Conservation (phyloP, 495 filamentous ascomycete species). For the Aspergillus olivimuriae region DNA sequence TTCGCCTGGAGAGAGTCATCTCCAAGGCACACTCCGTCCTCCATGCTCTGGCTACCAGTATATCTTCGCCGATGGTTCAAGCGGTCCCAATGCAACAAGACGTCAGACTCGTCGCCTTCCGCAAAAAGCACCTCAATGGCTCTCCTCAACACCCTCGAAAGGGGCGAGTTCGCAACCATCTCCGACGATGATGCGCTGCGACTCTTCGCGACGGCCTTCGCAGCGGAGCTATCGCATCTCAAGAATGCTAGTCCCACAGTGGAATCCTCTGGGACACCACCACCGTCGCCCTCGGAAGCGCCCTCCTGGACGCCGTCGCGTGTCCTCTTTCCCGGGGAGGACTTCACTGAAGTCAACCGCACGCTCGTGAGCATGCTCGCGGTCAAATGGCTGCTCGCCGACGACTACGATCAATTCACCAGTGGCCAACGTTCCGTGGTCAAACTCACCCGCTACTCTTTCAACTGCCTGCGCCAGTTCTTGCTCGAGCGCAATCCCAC, state of each 20-base stretch:
- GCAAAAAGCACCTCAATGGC: background rate
- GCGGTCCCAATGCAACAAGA: no score
- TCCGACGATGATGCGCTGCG: background rate
- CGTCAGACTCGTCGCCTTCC: no score
- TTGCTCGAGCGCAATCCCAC: background rate
- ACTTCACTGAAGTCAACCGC: conserved; percentile 32
- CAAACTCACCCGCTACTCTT: conserved; percentile 4
- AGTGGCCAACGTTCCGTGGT: conserved; percentile 11
- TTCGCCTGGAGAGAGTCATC: no score
- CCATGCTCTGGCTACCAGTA: no score
- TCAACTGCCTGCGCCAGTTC: conserved; percentile 2
- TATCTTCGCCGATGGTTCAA: no score
- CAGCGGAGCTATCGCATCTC: background rate
- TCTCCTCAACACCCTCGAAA: background rate
- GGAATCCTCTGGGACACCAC: background rate
- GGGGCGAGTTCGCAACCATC: background rate
- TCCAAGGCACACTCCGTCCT: no score
- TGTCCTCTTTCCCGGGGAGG: conserved; percentile 16
- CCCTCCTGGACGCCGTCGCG: conserved; percentile 17
- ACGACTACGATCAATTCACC: conserved; percentile 22
- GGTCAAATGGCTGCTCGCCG: conserved; percentile 27
- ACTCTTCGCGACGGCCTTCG: background rate
- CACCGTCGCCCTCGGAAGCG: background rate
- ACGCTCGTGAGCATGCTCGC: conserved; percentile 26
- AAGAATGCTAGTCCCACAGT: background rate